Conservation (phyloP, 352 stramenopile genomes). For the Thalassiosira ordinaria region DNA sequence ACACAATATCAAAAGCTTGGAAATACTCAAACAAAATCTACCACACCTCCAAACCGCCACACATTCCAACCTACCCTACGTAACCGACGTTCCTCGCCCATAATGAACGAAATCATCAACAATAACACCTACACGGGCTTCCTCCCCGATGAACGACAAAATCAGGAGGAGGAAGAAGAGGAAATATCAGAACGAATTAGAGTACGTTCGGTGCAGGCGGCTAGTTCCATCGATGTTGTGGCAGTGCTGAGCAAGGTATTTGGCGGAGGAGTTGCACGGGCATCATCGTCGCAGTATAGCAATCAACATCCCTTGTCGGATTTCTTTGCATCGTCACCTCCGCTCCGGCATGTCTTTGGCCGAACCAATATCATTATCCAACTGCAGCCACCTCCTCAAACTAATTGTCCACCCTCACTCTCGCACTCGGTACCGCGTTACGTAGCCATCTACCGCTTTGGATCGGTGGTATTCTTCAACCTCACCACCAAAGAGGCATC, state of each 20-base stretch:
- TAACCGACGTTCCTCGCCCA: conserved; percentile 38
- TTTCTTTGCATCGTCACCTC: conserved; percentile 52
- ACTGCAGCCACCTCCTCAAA: conserved; percentile 50
- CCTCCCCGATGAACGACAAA: conserved; percentile 36
- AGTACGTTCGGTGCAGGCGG: conserved; percentile 77
- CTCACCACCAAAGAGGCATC: conserved; percentile 64
- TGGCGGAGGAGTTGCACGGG: conserved; percentile 37
- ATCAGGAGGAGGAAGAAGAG: conserved; percentile 46
- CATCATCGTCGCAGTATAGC: conserved; percentile 31
- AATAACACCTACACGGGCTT: conserved; percentile 45
- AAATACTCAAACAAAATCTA: conserved; percentile 16
- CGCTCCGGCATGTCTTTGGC: conserved; percentile 70
- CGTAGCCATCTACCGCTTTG: conserved; percentile 81
- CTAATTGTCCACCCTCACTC: conserved; percentile 36
- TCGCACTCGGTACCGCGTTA: conserved; percentile 58
- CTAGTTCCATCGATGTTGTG: conserved; percentile 75
- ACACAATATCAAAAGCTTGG: conserved; percentile 38
- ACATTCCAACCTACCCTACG: conserved; percentile 43
- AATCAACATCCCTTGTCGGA: conserved; percentile 43
- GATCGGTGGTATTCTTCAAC: conserved; percentile 83
- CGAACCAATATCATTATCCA: conserved; percentile 76
- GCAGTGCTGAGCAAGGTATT: conserved; percentile 77
- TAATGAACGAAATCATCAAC: conserved; percentile 56
- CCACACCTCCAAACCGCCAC: conserved; percentile 25
- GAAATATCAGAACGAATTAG: conserved; percentile 49